Conservation (phyloP, 2,329 filamentous ascomycete genomes). For the Gaeumannomyces sp. region DNA sequence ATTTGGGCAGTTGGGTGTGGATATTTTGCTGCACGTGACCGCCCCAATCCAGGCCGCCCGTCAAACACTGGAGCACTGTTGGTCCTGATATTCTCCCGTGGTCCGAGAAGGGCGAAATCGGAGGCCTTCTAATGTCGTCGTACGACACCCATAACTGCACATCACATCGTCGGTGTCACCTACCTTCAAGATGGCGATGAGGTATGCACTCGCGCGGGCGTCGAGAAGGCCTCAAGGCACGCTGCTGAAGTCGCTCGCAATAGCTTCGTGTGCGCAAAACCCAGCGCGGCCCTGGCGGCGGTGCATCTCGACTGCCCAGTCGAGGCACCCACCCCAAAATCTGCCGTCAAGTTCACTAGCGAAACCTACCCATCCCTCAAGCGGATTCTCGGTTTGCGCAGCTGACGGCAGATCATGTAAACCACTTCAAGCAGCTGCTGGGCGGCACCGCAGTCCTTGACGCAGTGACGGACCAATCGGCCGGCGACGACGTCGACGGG, state of each 20-base stretch:
- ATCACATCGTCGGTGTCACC: neutral
- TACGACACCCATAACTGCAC: too few species aligned
- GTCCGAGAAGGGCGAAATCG: too few species aligned
- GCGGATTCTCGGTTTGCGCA: conserved; percentile 70
- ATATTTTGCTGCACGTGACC: neutral
- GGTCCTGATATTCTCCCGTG: neutral
- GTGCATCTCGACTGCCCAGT: conserved; percentile 8
- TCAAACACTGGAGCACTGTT: neutral
- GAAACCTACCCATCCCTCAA: conserved; percentile 81
- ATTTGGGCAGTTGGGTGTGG: neutral
- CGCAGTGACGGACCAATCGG: conserved; percentile 64
- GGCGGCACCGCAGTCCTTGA: conserved; percentile 77
- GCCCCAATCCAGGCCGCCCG: neutral
- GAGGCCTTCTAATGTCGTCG: too few species aligned
- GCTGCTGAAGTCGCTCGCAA: conserved; percentile 1
- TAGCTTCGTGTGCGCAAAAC: neutral
- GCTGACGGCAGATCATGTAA: conserved; percentile 73
- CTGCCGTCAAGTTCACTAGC: conserved; percentile 62
- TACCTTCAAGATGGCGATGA: conserved; percentile 7
- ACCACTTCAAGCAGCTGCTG: conserved; percentile 75
- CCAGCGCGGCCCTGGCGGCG: conserved; percentile 6
- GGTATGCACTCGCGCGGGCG: conserved; percentile 2
- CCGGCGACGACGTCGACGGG: conserved; percentile 73
- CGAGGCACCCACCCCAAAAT: conserved; percentile 1
- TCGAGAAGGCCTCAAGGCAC: conserved; percentile 2